Evolutionary conservation across 2,329 filamentous ascomycete species (phyloP).

Genomic region (Fusarium veterinarium): DNA sequence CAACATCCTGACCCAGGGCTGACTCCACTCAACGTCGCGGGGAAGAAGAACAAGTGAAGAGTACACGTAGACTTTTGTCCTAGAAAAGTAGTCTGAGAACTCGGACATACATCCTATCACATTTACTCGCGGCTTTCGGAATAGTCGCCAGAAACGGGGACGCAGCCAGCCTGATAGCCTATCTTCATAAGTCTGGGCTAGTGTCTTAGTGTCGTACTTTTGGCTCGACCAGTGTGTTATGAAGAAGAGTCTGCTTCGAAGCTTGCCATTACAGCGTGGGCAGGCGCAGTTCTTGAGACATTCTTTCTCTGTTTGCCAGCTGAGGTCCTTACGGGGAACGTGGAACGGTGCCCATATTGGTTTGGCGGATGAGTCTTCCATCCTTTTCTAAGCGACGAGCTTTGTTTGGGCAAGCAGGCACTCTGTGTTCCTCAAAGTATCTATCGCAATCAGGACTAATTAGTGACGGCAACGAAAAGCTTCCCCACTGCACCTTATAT

Average conservation of each 20-base stretch:
- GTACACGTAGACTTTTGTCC: neutral
- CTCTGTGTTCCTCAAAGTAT: neutral
- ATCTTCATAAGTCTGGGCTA: neutral
- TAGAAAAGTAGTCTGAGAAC: neutral
- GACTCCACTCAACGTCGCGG: neutral
- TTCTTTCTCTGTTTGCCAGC: neutral
- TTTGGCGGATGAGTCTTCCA: neutral
- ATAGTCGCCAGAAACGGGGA: neutral
- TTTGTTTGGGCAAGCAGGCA: neutral
- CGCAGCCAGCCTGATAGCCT: neutral
- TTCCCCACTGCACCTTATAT: neutral
- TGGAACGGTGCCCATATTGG: neutral
- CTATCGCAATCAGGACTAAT: neutral
- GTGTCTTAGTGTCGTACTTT: neutral
- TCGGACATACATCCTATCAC: neutral
- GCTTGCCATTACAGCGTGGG: neutral
- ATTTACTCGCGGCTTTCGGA: neutral
- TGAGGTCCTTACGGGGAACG: neutral
- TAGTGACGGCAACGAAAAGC: neutral
- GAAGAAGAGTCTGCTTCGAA: neutral
- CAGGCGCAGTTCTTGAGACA: neutral
- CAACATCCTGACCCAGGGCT: neutral
- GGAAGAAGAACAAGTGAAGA: neutral
- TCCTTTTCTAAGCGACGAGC: neutral
- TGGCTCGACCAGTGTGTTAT: neutral